Evolutionary conservation across 345 rosid genomes (phyloP), one percentile per base, ranked within the genome.

Genomic region (Populus simonii): DNA sequence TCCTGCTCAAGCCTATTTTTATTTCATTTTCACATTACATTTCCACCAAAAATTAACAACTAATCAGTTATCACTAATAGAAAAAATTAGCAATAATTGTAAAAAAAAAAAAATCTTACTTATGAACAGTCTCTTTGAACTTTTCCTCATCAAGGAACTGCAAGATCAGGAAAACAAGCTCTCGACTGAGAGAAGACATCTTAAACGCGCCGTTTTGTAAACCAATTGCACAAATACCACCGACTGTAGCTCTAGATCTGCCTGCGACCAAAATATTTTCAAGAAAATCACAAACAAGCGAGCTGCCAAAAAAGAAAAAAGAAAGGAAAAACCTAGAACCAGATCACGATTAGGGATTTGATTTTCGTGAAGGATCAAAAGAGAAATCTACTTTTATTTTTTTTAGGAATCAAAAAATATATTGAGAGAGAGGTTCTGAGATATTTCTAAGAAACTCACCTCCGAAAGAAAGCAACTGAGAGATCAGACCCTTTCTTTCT

Each of bases 141-240:
- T 96, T 96, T 80, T 96, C 99, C 89, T 96, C 99, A 80, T 96
- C 99, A 18, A 96, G 90, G 88, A 96, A 96, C 91, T 96, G 99
- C 85, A 96, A 84, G 85, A 96, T 96, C 93, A 96, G 84, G 89
- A 96, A 93, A 80, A 96, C 98, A 20, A 93, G 94, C 95, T 96
- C 99, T 89, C 99, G 88, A 84, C 99, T 96, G 76, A 96, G 96
- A 85, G 98, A 93, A 62, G 99, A 93, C 98, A 94, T 94, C 83
- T 79, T 76, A 74, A 78, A 73, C 78, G 81, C 87, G 23, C 81
- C 82, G 88, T 75, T 75, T 86, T 82, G 69, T 70, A 78, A 57
- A 70, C 78, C 75, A 83, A 86, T 81, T 68, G 78, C 80, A 51
- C 49, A 29, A 76, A 72, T 70, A 74, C 51, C 78, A 70, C 85